phyloP scores from a whole-genome alignment of 2,329 filamentous ascomycete species.

The Hypoxylon sp. region DNA sequence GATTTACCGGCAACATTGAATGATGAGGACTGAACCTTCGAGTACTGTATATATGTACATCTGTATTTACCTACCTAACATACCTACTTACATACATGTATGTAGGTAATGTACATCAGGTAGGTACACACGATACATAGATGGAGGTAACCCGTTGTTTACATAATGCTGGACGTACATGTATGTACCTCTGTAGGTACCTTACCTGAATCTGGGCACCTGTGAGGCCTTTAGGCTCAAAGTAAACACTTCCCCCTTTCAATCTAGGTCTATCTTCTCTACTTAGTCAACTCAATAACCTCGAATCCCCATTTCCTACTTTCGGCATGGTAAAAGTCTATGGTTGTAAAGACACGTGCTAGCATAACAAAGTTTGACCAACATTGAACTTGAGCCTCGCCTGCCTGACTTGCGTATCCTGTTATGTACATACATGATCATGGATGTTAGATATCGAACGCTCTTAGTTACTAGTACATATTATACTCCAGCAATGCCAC shows the following conservation, averaged over 20 bases:
- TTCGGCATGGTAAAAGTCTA: background rate
- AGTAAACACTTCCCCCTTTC: background rate
- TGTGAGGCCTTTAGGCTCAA: background rate
- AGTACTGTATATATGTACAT: too few species aligned
- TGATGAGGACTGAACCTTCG: too few species aligned
- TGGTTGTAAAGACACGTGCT: background rate
- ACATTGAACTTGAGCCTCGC: background rate
- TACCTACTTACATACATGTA: too few species aligned
- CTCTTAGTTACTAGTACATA: constrained; percentile 14
- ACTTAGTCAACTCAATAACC: background rate
- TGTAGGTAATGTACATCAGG: too few species aligned
- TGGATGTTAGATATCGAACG: background rate
- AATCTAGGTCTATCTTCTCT: background rate
- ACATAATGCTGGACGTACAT: too few species aligned
- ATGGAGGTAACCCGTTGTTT: too few species aligned
- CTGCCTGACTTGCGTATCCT: background rate
- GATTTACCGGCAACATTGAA: too few species aligned
- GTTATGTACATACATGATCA: background rate
- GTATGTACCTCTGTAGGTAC: background rate
- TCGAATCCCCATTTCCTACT: background rate
- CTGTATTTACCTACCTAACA: too few species aligned
- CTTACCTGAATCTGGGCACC: background rate
- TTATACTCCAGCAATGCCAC: background rate
- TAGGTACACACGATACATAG: too few species aligned
- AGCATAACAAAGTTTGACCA: background rate